A percentile compares a stretch with the other conserved stretches of the same genome.
phyloP scores from a whole-genome alignment of 1,139 yeast species.

The Suhomyces bribrorum region DNA sequence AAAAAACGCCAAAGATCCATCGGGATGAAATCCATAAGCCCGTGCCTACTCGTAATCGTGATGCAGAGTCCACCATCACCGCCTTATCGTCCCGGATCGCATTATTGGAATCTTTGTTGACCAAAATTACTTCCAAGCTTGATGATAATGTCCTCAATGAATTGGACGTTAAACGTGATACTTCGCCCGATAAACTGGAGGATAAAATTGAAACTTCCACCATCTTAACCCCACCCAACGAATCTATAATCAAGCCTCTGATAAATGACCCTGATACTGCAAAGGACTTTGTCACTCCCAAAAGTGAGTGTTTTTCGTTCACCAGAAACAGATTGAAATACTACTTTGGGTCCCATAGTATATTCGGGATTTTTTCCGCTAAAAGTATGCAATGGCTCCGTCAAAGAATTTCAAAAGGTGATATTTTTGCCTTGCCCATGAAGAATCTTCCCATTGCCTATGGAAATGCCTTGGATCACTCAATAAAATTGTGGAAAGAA shows the following conservation, averaged over 20 bases:
- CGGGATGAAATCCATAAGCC: slow-evolving; percentile 4
- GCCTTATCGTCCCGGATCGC: slow-evolving; percentile 16
- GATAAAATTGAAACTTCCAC: not conserved
- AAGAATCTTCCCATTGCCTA: slow-evolving; percentile 12
- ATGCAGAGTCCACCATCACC: slow-evolving; percentile 2
- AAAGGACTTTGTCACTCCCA: slow-evolving; percentile 6
- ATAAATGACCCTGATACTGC: slow-evolving; percentile 3
- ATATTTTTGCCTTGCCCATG: slow-evolving; percentile 9
- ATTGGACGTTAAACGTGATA: not conserved
- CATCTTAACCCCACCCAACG: not conserved
- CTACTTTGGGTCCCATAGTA: slow-evolving; percentile 15
- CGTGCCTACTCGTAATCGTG: not conserved
- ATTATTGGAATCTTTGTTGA: slow-evolving; percentile 14
- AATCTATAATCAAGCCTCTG: not conserved
- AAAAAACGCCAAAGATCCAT: slow-evolving; percentile 12
- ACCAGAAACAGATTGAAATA: slow-evolving; percentile 3
- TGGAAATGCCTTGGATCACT: slow-evolving; percentile 9
- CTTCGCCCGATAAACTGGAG: not conserved
- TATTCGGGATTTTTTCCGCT: slow-evolving; percentile 12
- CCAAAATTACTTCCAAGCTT: slow-evolving; percentile 10
- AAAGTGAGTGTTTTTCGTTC: not conserved
- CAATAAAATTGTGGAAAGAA: slow-evolving; percentile 9
- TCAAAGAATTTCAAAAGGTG: slow-evolving; percentile 4
- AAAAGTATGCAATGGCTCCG: slow-evolving; percentile 13
- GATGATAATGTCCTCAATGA: slow-evolving; percentile 1